Evolutionary conservation across 1,284 basidiomycete genomes (phyloP).

Genomic region (Cryptococcus deneoformans): DNA sequence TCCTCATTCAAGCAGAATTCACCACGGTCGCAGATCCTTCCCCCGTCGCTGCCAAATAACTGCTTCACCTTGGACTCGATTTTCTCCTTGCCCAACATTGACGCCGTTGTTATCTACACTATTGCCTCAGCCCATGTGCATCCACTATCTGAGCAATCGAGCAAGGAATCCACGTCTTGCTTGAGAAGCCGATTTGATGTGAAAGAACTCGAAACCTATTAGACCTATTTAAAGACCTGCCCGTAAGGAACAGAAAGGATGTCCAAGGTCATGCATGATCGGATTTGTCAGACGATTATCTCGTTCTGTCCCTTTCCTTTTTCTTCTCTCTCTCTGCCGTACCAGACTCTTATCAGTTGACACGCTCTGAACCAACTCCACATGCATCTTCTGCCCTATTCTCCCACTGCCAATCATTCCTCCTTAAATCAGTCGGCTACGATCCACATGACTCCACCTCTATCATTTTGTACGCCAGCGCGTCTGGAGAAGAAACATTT

Average conservation of each 20-base stretch:
- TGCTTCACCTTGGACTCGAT: background rate
- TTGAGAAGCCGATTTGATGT: too few relatives aligned
- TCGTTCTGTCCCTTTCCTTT: background rate
- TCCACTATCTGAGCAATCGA: background rate
- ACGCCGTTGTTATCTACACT: background rate
- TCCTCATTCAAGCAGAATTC: constrained; percentile 11
- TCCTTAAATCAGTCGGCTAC: constrained; percentile 17
- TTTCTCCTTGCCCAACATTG: background rate
- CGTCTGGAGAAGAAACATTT: constrained; percentile 22
- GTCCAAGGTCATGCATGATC: constrained; percentile 1
- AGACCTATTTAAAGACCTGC: background rate
- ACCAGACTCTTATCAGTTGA: background rate
- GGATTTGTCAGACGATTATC: background rate
- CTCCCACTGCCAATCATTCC: constrained; percentile 6
- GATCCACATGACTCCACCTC: constrained; percentile 11
- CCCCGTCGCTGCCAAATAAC: background rate
- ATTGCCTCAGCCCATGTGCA: background rate
- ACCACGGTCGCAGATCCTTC: constrained; percentile 16
- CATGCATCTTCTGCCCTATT: too few relatives aligned
- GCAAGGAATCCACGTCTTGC: background rate
- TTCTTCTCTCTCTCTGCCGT: background rate
- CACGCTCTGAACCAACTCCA: background rate
- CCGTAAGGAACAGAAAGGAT: too few relatives aligned
- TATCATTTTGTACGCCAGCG: constrained; percentile 13
- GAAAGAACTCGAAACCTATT: background rate